These are phyloP conservation scores for Sporothrix curviconia DNA, from an alignment of 2,329 filamentous ascomycete species.

Conservation along the genomic window DNA sequence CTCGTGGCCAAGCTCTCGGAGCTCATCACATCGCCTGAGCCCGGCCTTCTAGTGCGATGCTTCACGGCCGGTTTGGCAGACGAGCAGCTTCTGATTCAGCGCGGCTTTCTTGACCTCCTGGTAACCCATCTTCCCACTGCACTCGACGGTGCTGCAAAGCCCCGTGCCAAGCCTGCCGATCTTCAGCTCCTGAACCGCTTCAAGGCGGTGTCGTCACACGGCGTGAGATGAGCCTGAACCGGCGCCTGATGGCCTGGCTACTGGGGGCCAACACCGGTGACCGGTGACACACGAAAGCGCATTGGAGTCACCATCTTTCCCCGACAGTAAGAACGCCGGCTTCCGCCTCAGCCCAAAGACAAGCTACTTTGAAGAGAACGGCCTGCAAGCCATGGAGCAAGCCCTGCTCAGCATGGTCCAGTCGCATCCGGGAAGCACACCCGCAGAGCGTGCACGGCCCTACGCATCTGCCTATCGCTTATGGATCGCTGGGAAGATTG, in stretches of 20 bases:
- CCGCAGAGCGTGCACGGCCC: conserved; percentile 69
- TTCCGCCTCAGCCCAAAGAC: conserved; percentile 49
- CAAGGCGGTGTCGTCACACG: conserved; percentile 84
- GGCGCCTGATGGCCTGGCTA: conserved; percentile 93
- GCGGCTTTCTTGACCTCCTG: conserved; percentile 86
- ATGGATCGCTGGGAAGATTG: conserved; percentile 99
- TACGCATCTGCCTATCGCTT: conserved; percentile 87
- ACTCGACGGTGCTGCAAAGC: conserved; percentile 75
- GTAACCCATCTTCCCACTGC: conserved; percentile 83
- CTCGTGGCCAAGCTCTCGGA: conserved; percentile 51
- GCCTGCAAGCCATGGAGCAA: conserved; percentile 64
- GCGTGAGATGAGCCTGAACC: conserved; percentile 93
- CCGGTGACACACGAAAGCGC: conserved; percentile 22
- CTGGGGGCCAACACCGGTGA: conserved; percentile 64
- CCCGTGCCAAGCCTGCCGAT: conserved; percentile 64
- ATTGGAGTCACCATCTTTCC: conserved; percentile 38
- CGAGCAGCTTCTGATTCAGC: conserved; percentile 82
- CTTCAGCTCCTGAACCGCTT: conserved; percentile 73
- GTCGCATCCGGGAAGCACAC: conserved; percentile 30
- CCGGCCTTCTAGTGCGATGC: conserved; percentile 80
- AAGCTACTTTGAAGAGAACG: conserved; percentile 77
- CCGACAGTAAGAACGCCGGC: conserved; percentile 26
- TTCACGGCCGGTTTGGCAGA: conserved; percentile 87
- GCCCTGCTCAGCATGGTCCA: conserved; percentile 74
- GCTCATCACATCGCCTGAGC: conserved; percentile 80